Evolutionary conservation across 768 basidiomycete genomes (phyloP).

Genomic region (Flagelloscypha sp.): DNA sequence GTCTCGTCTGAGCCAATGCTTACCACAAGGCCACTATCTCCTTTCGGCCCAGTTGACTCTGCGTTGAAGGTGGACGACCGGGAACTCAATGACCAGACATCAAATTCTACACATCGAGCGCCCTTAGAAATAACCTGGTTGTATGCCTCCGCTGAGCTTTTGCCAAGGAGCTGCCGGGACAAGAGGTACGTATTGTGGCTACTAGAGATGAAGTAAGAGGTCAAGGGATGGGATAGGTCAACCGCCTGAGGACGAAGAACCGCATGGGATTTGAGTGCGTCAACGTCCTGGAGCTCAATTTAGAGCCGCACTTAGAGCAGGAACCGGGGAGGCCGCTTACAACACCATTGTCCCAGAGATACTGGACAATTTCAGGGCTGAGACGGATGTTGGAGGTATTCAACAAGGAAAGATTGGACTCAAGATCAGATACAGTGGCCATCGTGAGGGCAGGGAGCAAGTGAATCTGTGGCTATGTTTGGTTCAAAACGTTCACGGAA

Average conservation of each 20-base stretch:
- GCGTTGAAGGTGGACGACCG: too few species aligned
- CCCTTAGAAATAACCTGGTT: constrained; percentile 42
- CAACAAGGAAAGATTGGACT: too few species aligned
- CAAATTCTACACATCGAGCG: constrained; percentile 58
- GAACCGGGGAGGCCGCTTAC: constrained; percentile 8
- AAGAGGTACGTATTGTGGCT: constrained; percentile 59
- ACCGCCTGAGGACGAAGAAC: constrained; percentile 22
- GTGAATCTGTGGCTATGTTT: too few species aligned
- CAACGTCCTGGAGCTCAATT: constrained; percentile 23
- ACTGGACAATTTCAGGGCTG: constrained; percentile 19
- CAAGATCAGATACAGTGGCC: too few species aligned
- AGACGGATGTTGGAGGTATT: too few species aligned
- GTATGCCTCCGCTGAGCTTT: constrained; percentile 45
- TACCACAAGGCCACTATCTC: too few species aligned
- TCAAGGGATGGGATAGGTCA: constrained; percentile 39
- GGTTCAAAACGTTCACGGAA: too few species aligned
- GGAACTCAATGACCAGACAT: constrained; percentile 70
- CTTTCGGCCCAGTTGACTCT: too few species aligned
- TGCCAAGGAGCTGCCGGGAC: constrained; percentile 47
- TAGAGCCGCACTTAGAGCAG: constrained; percentile 1
- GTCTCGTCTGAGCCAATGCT: too few species aligned
- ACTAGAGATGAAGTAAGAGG: constrained; percentile 48
- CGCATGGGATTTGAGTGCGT: constrained; percentile 29
- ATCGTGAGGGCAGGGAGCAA: too few species aligned
- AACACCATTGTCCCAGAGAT: constrained; percentile 14